Conservation (phyloP, 108 stramenopile species). For the Aurantiochytrium sp. region DNA sequence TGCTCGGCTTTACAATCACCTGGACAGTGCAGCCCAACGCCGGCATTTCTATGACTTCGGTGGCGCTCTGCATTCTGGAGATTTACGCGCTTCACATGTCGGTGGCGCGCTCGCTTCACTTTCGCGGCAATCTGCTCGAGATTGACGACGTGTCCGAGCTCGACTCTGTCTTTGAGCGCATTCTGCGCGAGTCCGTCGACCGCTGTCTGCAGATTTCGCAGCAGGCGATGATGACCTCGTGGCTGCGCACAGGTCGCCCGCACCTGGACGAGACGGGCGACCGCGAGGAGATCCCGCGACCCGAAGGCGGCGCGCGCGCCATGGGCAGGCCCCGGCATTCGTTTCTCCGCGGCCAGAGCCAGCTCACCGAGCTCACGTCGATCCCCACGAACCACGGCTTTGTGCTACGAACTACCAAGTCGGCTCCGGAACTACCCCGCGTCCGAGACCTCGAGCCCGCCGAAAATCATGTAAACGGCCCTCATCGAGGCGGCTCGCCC, state of each 20-base stretch:
- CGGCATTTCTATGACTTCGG: neutral
- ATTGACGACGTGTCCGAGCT: neutral
- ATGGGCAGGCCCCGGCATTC: neutral
- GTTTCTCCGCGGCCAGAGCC: neutral
- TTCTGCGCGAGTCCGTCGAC: conserved; percentile 1
- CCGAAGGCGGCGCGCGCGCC: neutral
- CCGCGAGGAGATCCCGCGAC: neutral
- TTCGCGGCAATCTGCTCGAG: conserved; percentile 7
- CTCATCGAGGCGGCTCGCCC: too few species aligned
- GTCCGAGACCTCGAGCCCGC: too few species aligned
- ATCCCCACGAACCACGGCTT: neutral
- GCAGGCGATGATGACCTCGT: conserved; percentile 18
- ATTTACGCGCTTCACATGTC: conserved; percentile 12
- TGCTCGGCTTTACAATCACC: neutral
- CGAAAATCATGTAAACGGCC: too few species aligned
- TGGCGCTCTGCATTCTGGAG: neutral
- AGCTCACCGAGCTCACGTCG: neutral
- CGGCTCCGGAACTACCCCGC: neutral
- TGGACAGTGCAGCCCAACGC: neutral
- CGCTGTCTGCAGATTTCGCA: conserved; percentile 28
- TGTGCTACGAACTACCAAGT: neutral
- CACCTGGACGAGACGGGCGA: neutral
- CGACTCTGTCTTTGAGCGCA: neutral
- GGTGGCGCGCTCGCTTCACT: neutral
- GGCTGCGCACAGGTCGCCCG: neutral